phyloP scores from a whole-genome alignment of 306 rosid genomes.

The Crotalaria pallida region DNA sequence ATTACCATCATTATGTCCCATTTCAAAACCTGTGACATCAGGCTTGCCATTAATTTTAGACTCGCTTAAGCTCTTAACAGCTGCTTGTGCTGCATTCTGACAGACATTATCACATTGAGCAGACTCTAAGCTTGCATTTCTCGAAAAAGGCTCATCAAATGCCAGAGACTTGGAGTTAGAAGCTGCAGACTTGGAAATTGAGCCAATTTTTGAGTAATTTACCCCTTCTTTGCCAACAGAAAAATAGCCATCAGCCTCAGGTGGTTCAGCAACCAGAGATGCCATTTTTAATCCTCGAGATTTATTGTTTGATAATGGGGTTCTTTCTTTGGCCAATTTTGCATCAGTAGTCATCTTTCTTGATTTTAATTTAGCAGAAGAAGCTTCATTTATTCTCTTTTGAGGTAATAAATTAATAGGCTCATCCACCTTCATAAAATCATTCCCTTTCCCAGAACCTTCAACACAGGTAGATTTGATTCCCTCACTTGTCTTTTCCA shows the following conservation, averaged over 20 bases:
- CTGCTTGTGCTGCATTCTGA: conserved; percentile 27
- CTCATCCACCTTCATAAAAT: conserved; percentile 26
- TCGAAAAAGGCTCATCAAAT: conserved; percentile 27
- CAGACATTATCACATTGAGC: conserved; percentile 19
- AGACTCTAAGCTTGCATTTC: conserved; percentile 16
- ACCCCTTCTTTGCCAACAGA: conserved; percentile 27
- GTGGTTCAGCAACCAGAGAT: conserved; percentile 26
- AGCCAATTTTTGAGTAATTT: conserved; percentile 11
- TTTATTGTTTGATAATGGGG: conserved; percentile 25
- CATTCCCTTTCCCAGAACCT: conserved; percentile 25
- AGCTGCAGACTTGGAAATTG: conserved; percentile 17
- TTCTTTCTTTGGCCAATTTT: conserved; percentile 29
- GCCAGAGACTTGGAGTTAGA: conserved; percentile 23
- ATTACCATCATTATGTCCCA: conserved; percentile 24
- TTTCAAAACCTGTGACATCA: conserved; percentile 24
- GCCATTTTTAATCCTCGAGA: conserved; percentile 21
- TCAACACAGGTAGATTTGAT: conserved; percentile 31
- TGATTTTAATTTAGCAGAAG: conserved; percentile 37
- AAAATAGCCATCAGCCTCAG: conserved; percentile 24
- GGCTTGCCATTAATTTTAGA: conserved; percentile 28
- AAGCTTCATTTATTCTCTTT: conserved; percentile 38
- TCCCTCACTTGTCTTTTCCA: conserved; percentile 24
- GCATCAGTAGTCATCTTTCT: conserved; percentile 27
- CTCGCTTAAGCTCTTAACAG: conserved; percentile 22
- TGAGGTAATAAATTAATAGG: conserved; percentile 38